Conservation (phyloP, 768 basidiomycete species). For the Boletus reticuloceps region DNA sequence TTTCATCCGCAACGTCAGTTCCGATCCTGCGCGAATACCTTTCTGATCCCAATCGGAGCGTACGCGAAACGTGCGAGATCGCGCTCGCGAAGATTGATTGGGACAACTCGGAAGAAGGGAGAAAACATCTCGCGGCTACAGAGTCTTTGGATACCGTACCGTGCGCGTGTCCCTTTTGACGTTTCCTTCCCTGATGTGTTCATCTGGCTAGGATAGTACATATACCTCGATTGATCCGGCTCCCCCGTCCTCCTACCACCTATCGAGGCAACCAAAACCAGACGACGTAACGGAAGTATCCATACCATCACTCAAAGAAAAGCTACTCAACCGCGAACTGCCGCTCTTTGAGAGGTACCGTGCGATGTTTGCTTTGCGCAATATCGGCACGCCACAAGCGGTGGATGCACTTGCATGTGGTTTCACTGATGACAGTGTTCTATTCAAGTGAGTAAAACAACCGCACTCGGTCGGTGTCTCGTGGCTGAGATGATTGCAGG, state of each 20-base stretch:
- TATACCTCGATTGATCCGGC: conserved; percentile 91
- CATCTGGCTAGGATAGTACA: conserved; percentile 37
- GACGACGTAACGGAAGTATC: conserved; percentile 46
- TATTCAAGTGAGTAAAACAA: conserved; percentile 76
- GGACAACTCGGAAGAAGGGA: conserved; percentile 79
- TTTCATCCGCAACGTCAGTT: conserved; percentile 65
- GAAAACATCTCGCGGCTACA: conserved; percentile 37
- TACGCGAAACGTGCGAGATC: conserved; percentile 96
- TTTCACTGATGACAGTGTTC: conserved; percentile 81
- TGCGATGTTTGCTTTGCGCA: conserved; percentile 96
- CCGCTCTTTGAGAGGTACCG: conserved; percentile 92
- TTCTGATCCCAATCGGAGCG: conserved; percentile 65
- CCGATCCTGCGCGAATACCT: conserved; percentile 71
- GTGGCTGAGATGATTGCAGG: conserved; percentile 38
- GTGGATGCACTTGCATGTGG: conserved; percentile 91
- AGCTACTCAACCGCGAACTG: conserved; percentile 61
- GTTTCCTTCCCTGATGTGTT: neutral
- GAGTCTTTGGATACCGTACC: conserved; percentile 33
- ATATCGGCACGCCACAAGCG: conserved; percentile 82
- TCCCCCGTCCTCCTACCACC: conserved; percentile 66
- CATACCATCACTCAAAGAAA: conserved; percentile 54
- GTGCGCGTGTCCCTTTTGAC: conserved; percentile 27
- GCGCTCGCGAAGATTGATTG: conserved; percentile 94
- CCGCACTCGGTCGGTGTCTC: neutral
- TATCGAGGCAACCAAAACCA: conserved; percentile 51